Conservation (phyloP, 257 asterid species). For the Cruciata laevipes region DNA sequence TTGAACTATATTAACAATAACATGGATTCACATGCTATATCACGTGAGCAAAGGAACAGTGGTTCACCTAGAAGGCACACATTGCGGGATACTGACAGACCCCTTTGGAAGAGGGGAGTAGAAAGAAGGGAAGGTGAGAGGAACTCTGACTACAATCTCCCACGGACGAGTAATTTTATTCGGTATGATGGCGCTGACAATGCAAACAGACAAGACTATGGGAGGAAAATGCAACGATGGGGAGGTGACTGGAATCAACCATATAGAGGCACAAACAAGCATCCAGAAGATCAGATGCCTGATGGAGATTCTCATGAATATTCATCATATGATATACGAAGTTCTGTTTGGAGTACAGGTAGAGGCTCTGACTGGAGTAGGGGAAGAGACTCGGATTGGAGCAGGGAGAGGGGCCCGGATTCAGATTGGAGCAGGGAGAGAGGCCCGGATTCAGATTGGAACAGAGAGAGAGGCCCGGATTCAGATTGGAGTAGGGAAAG, state of each 20-base stretch:
- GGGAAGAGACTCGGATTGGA: neutral
- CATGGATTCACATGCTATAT: neutral
- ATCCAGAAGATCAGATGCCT: neutral
- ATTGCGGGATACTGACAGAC: neutral
- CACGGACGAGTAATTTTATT: neutral
- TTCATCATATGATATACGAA: neutral
- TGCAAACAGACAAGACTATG: neutral
- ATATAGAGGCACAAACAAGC: neutral
- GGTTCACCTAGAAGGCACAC: neutral
- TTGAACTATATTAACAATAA: neutral
- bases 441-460: neutral
- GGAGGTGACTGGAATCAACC: neutral
- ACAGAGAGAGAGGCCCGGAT: neutral
- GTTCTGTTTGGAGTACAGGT: neutral
- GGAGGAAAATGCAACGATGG: neutral
- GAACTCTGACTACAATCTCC: slow-evolving; percentile 1
- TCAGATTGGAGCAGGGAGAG: neutral
- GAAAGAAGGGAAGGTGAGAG: slow-evolving; percentile 1
- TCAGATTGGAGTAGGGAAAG: neutral
- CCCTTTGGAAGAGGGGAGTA: neutral
- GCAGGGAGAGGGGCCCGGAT: neutral
- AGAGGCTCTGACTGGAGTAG: neutral
- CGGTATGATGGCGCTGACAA: neutral
- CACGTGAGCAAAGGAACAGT: neutral
- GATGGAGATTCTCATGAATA: neutral